phyloP scores from a whole-genome alignment of 345 rosid genomes.

The Anacardium occidentale region DNA sequence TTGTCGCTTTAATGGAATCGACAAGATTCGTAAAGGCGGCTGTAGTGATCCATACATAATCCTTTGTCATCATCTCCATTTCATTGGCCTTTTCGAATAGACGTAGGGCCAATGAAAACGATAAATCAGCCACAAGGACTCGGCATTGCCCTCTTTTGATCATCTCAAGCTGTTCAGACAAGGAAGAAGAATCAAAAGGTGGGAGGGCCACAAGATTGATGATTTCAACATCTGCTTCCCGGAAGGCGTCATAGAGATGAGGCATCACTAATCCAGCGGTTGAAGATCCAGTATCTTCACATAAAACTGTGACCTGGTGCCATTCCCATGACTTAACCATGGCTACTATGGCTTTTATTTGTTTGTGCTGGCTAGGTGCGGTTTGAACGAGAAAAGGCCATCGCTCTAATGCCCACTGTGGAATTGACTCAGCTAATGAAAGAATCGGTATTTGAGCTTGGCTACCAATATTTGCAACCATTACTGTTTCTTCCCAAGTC shows the following conservation, averaged over 20 bases:
- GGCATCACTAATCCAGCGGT: neutral
- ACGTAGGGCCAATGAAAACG: slow-evolving; percentile 2
- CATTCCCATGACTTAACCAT: slow-evolving; percentile 19
- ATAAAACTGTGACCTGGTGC: slow-evolving; percentile 12
- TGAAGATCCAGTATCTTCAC: slow-evolving; percentile 12
- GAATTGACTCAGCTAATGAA: slow-evolving; percentile 18
- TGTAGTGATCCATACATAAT: slow-evolving; percentile 37
- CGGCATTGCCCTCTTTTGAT: slow-evolving; percentile 22
- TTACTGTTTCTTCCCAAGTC: slow-evolving; percentile 19
- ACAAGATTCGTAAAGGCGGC: slow-evolving; percentile 19
- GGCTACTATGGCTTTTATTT: slow-evolving; percentile 16
- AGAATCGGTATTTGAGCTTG: slow-evolving; percentile 8
- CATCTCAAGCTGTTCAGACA: slow-evolving; percentile 9
- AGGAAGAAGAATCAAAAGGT: slow-evolving; percentile 8
- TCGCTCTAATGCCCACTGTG: slow-evolving; percentile 12
- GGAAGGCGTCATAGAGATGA: slow-evolving; percentile 12
- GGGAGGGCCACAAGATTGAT: slow-evolving; percentile 1
- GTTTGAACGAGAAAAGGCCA: slow-evolving; percentile 20
- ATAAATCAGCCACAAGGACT: slow-evolving; percentile 30
- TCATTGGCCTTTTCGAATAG: slow-evolving; percentile 25
- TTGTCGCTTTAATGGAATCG: slow-evolving; percentile 14
- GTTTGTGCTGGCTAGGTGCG: neutral
- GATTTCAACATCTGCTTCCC: neutral
- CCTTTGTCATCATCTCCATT: slow-evolving; percentile 30
- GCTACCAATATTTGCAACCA: slow-evolving; percentile 11